phyloP scores from a whole-genome alignment of 208 protist species.

The Phytomonas sp. region DNA sequence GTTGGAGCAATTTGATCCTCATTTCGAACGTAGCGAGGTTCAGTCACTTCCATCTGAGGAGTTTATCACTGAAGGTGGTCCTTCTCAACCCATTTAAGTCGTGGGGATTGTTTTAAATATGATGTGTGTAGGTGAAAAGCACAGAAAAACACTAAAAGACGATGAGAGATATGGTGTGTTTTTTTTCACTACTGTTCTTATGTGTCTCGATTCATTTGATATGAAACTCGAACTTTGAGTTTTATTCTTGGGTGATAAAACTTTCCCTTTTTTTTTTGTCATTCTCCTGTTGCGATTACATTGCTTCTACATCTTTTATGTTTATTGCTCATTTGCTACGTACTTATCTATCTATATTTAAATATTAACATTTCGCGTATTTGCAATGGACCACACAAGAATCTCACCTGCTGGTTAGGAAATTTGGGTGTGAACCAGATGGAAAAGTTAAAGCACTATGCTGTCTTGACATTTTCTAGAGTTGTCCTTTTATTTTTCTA shows the following conservation, averaged over 20 bases:
- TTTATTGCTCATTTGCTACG: conserved; percentile 5
- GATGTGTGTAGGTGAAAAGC: background rate
- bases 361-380: conserved; percentile 21
- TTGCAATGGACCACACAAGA: background rate
- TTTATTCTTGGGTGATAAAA: background rate
- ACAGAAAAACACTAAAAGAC: background rate
- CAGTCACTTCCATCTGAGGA: conserved; percentile 42
- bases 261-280: conserved; percentile 15
- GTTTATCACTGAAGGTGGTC: background rate
- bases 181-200: conserved; percentile 8
- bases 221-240: background rate
- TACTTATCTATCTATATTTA: conserved; percentile 20
- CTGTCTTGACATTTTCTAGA: conserved; percentile 24
- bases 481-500: conserved; percentile 13
- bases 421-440: background rate
- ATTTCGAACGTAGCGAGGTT: conserved; percentile 44
- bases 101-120: background rate
- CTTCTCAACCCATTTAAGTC: background rate
- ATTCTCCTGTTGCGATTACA: conserved; percentile 20
- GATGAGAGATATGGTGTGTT: background rate
- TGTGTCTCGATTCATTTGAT: background rate
- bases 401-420: background rate
- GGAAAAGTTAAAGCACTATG: background rate
- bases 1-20: conserved; percentile 60
- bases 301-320: conserved; percentile 54